A percentile compares a stretch with the other conserved stretches of the same genome.
Evolutionary conservation across 2,329 filamentous ascomycete species (phyloP).

Genomic region (Chaetomiaceae sp.): DNA sequence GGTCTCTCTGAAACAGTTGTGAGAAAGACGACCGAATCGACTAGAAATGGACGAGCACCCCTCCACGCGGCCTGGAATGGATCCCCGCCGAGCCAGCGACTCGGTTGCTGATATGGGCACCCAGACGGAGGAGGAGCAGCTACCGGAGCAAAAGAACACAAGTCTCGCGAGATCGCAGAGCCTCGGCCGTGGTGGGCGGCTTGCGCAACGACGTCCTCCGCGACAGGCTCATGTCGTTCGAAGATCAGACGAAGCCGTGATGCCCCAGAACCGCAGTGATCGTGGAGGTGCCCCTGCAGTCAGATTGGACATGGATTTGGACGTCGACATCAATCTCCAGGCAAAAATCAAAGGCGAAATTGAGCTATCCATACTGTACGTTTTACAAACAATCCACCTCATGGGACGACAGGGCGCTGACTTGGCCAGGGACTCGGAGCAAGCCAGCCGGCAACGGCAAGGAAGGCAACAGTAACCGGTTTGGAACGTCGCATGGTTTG

Average conservation of each 20-base stretch:
- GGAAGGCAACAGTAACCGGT: not conserved
- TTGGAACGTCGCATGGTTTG: not conserved
- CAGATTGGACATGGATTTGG: constrained; percentile 25
- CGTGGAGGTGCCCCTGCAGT: constrained; percentile 22
- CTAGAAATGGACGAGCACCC: not conserved
- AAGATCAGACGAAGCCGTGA: not conserved
- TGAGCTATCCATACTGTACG: constrained; percentile 23
- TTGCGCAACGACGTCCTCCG: not conserved
- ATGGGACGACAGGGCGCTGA: too few species aligned
- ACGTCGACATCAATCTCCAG: constrained; percentile 25
- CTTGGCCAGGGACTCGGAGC: not conserved
- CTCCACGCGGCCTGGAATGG: not conserved
- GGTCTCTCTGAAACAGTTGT: too few species aligned
- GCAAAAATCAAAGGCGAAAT: constrained; percentile 25
- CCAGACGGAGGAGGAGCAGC: not conserved
- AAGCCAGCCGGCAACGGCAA: not conserved
- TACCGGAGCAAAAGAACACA: not conserved
- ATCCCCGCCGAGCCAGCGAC: not conserved
- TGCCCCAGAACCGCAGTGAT: not conserved
- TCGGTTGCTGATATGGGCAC: not conserved
- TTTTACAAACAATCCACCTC: too few species aligned
- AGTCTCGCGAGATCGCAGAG: not conserved
- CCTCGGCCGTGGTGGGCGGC: not conserved
- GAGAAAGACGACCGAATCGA: not conserved
- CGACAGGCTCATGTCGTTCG: not conserved